Percentiles rank a stretch among this genome's conserved stretches.
Evolutionary conservation across 306 rosid species (phyloP).

Genomic region (Lotus japonicus): DNA sequence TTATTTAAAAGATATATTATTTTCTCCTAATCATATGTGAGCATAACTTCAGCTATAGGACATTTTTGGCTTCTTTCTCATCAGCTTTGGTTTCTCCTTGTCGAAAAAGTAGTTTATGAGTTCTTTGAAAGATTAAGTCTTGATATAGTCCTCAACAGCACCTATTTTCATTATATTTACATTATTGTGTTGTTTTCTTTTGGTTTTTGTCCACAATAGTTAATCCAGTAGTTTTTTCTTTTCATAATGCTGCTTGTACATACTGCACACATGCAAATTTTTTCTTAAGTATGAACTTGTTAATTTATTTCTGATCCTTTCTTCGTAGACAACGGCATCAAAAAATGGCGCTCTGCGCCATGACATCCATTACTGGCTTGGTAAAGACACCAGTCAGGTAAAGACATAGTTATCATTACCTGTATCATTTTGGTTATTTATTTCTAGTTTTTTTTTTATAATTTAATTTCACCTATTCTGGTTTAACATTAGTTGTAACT

Average conservation of each 20-base stretch:
- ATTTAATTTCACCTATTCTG: background rate
- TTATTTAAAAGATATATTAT: no score
- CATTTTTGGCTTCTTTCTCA: background rate
- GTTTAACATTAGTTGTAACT: background rate
- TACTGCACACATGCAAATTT: background rate
- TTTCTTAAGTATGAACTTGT: background rate
- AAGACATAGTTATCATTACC: background rate
- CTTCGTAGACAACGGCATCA: conserved; percentile 66
- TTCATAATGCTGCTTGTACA: background rate
- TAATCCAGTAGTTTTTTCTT: background rate
- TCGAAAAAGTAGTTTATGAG: background rate
- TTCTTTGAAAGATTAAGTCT: background rate
- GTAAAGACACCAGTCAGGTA: conserved; percentile 91
- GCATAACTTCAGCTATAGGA: no score
- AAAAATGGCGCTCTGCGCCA: conserved; percentile 84
- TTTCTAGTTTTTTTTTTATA: background rate
- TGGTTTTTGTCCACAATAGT: conserved; percentile 8
- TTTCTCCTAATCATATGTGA: no score
- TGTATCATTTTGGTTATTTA: no score
- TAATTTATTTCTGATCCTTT: background rate
- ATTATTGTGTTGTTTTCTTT: conserved; percentile 1
- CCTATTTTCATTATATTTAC: background rate
- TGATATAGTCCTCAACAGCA: background rate
- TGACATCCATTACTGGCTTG: conserved; percentile 98
- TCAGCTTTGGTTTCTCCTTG: conserved; percentile 3